phyloP scores from a whole-genome alignment of 192 early-diverging fungal genomes.

The Funneliformis mosseae region DNA sequence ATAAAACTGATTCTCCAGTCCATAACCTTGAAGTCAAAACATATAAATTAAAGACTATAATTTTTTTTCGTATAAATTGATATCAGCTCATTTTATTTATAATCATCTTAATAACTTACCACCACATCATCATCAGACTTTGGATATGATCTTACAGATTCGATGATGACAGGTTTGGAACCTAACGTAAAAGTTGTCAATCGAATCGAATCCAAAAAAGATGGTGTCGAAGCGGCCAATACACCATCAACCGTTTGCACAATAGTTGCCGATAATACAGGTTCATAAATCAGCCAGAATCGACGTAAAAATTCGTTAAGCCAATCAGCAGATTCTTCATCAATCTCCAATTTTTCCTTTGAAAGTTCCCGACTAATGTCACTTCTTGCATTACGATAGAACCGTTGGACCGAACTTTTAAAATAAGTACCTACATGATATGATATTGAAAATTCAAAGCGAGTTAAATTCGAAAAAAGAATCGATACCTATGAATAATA shows the following conservation, averaged over 20 bases:
- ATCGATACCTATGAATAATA: not conserved
- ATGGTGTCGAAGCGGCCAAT: conserved; percentile 73
- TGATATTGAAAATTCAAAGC: not conserved
- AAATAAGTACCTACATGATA: conserved; percentile 67
- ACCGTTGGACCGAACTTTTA: conserved; percentile 69
- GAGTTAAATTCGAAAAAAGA: not conserved
- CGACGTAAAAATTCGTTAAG: conserved; percentile 83
- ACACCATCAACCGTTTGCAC: conserved; percentile 72
- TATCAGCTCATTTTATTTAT: not conserved
- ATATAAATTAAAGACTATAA: not conserved
- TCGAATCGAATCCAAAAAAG: conserved; percentile 78
- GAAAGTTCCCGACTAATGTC: conserved; percentile 70
- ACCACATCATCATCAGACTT: conserved; percentile 74
- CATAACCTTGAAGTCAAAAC: conserved; percentile 63
- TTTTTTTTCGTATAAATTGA: not conserved
- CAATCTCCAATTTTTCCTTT: conserved; percentile 48
- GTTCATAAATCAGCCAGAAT: conserved; percentile 93
- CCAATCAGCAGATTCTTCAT: conserved; percentile 81
- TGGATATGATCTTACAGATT: conserved; percentile 71
- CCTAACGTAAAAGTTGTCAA: conserved; percentile 78
- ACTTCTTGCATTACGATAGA: conserved; percentile 68
- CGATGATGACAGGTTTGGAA: conserved; percentile 73
- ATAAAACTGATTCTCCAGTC: conserved; percentile 88
- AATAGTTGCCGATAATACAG: conserved; percentile 75
- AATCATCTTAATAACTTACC: conserved; percentile 44